phyloP scores from a whole-genome alignment of 129 eudicot species.

The Rutidosis leptorrhynchoides region DNA sequence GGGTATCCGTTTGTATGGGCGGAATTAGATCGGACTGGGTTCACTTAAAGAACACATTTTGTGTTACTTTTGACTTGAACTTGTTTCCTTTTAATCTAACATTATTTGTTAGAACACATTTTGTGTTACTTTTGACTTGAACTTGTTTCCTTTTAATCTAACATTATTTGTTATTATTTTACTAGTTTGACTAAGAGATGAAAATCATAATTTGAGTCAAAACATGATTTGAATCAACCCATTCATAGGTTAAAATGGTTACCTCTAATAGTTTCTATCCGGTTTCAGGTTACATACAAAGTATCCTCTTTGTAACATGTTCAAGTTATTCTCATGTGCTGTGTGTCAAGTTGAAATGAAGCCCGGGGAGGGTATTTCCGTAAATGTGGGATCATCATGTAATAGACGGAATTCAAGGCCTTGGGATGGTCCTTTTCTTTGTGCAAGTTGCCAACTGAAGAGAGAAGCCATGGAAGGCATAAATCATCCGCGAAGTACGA shows the following conservation, averaged over 20 bases:
- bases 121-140: not conserved
- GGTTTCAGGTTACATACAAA: slow-evolving; percentile 74
- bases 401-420: slow-evolving; percentile 60
- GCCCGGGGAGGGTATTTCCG: slow-evolving; percentile 92
- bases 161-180: not conserved
- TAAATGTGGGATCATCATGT: slow-evolving; percentile 48
- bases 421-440: slow-evolving; percentile 99
- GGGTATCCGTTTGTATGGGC: not conserved
- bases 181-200: not conserved
- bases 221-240: not conserved
- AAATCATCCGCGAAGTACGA: slow-evolving; percentile 63
- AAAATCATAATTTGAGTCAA: not conserved
- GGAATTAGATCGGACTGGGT: not conserved
- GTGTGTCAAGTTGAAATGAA: slow-evolving; percentile 94
- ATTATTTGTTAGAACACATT: not conserved
- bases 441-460: slow-evolving; percentile 84
- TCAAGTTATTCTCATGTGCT: slow-evolving; percentile 85
- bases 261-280: not conserved
- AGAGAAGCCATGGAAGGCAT: slow-evolving; percentile 99
- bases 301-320: slow-evolving; percentile 94
- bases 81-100: not conserved
- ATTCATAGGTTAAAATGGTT: not conserved
- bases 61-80: not conserved
- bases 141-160: not conserved
- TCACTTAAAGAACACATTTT: not conserved